Conservation (phyloP, 805 yeast genomes). For the Monosporozyma yasuniensis region DNA sequence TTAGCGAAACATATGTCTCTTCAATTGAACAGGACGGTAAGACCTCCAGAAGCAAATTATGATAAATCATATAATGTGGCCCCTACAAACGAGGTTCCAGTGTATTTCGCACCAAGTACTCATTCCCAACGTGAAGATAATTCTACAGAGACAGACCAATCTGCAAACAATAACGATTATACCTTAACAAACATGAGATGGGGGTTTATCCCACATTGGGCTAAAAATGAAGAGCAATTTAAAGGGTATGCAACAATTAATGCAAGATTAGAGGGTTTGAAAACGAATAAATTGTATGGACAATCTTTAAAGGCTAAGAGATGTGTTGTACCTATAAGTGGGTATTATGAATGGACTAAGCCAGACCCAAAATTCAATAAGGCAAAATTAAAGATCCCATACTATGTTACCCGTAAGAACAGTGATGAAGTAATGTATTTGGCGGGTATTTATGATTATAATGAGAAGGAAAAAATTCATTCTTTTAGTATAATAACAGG, state of each 20-base stretch:
- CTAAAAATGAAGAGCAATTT: constrained; percentile 31
- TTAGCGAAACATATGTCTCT: constrained; percentile 11
- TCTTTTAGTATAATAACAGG: constrained; percentile 71
- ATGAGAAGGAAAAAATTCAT: constrained; percentile 20
- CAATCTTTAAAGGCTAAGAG: constrained; percentile 39
- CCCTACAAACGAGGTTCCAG: constrained; percentile 49
- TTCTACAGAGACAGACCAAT: not conserved
- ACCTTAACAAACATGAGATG: constrained; percentile 46
- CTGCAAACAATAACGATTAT: not conserved
- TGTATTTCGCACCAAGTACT: constrained; percentile 11
- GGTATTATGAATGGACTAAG: constrained; percentile 76
- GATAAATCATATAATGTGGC: constrained; percentile 45
- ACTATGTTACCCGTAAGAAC: constrained; percentile 48
- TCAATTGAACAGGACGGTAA: constrained; percentile 7
- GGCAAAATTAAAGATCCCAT: constrained; percentile 45
- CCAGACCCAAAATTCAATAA: not conserved
- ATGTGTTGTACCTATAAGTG: constrained; percentile 71
- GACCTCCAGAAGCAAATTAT: constrained; percentile 3
- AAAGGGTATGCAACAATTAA: constrained; percentile 50
- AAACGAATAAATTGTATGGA: constrained; percentile 48
- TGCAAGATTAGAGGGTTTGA: constrained; percentile 45
- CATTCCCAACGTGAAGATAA: not conserved
- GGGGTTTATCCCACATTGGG: constrained; percentile 72
- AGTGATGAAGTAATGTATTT: constrained; percentile 44
- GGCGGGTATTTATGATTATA: constrained; percentile 46